Conservation (phyloP, 2,329 filamentous ascomycete genomes). For the Hyphodiscus sp. region DNA sequence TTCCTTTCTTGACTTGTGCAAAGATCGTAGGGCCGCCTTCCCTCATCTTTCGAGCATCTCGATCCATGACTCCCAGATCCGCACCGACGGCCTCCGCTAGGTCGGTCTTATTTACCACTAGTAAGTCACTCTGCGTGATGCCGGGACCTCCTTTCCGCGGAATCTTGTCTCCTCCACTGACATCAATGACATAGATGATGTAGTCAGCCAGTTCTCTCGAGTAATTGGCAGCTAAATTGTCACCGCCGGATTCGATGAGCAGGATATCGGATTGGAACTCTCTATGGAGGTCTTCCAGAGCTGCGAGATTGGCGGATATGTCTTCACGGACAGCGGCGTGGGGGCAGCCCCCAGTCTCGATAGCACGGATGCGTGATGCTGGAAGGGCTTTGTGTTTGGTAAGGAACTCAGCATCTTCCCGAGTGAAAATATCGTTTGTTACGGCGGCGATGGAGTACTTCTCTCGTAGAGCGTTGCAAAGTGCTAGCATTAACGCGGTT, state of each 20-base stretch:
- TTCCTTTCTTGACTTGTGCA: conserved; percentile 90
- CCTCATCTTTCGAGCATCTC: conserved; percentile 88
- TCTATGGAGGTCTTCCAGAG: conserved; percentile 79
- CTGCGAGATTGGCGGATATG: conserved; percentile 87
- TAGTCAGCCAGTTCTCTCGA: conserved; percentile 90
- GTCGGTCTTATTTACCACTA: conserved; percentile 97
- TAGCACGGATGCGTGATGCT: conserved; percentile 78
- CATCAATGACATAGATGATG: conserved; percentile 98
- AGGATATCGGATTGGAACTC: conserved; percentile 77
- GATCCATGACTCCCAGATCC: conserved; percentile 87
- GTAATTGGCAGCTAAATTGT: conserved; percentile 97
- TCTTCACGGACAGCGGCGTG: conserved; percentile 97
- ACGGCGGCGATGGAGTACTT: conserved; percentile 86
- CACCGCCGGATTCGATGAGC: conserved; percentile 90
- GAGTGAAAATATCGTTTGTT: conserved; percentile 98
- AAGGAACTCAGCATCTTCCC: conserved; percentile 96
- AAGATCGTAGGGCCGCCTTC: conserved; percentile 95
- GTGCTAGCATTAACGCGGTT: conserved; percentile 90
- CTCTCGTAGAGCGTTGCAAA: conserved; percentile 77
- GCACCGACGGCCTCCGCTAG: conserved; percentile 85
- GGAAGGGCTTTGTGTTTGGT: conserved; percentile 80
- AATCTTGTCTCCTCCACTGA: conserved; percentile 93
- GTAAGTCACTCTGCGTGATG: conserved; percentile 90
- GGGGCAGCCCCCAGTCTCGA: conserved; percentile 95
- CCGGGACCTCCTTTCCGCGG: conserved; percentile 93